Conservation (phyloP, 2,329 filamentous ascomycete species). For the Fusarium abutilonis region DNA sequence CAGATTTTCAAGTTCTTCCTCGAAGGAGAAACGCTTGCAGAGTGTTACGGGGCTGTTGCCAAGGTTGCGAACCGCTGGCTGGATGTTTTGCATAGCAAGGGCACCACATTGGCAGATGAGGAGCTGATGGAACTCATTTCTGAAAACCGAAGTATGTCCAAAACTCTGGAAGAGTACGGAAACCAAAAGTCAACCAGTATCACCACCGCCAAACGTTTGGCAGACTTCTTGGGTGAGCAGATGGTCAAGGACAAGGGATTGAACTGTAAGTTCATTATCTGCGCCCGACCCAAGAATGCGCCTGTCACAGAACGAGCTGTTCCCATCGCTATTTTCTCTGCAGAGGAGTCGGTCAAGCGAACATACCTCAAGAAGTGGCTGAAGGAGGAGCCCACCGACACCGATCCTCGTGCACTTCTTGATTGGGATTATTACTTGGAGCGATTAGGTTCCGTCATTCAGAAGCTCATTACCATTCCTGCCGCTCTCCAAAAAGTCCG, state of each 20-base stretch:
- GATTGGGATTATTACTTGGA: conserved; percentile 99
- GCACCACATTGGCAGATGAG: conserved; percentile 90
- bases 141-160: conserved; percentile 98
- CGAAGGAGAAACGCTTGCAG: conserved; percentile 84
- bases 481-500: conserved; percentile 93
- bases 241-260: conserved; percentile 99
- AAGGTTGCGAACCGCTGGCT: conserved; percentile 97
- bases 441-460: conserved; percentile 94
- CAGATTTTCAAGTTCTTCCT: conserved; percentile 99
- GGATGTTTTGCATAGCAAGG: conserved; percentile 90
- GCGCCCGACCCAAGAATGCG: conserved; percentile 82
- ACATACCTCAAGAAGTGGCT: conserved; percentile 95
- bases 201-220: conserved; percentile 92
- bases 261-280: conserved; percentile 99
- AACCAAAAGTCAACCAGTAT: conserved; percentile 98
- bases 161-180: conserved; percentile 96
- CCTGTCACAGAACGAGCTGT: conserved; percentile 95
- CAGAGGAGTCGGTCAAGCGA: conserved; percentile 86
- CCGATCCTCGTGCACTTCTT: conserved; percentile 87
- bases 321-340: conserved; percentile 96
- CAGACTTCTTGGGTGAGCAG: conserved; percentile 95
- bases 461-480: conserved; percentile 98
- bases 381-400: conserved; percentile 89
- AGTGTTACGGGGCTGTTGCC: conserved; percentile 91
- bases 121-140: conserved; percentile 99